Evolutionary conservation across 352 stramenopile species (phyloP), one percentile per base, ranked within the genome.

Genomic region (Pythium dissotocum): DNA sequence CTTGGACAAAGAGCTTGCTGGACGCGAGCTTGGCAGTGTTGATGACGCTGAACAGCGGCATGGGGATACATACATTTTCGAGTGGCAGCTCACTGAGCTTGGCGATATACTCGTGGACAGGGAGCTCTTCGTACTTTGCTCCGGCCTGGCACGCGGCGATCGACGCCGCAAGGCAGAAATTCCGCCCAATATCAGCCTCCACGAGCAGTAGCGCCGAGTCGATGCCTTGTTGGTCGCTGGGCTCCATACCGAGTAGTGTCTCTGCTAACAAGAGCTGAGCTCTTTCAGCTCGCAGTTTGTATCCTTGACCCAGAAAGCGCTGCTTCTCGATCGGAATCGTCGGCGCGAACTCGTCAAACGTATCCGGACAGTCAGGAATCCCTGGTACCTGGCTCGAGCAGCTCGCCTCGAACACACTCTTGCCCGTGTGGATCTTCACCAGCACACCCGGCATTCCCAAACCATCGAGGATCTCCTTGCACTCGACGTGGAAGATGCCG

Each of bases 41-140:
- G 38, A 91, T 61, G 24, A 94, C 58, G 42, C 82, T 92, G 18
- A 94, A 89, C 4, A 89, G 71, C 28, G 86, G 86, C 80, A 94
- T 90, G 4, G 86, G 84, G 0, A 91, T 35, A 33, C 82, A 88
- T 13, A 77, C 58, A 16, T 58, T 82, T 61, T 89, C 79, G 0
- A 76, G 32, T 1, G 75, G 72, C 13, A 82, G 60, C 40, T 88
- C 82, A 7, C 76, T 63, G 9, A 94, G 60, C 33, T 67, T 58
- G 2, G 82, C 80, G 28, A 92, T 73, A 54, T 90, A 83, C 28
- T 92, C 80, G 12, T 72, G 61, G 14, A 92, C 65, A 5, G 83
- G 69, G 13, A 81, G 33, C 40, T 92, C 84, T 0, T 71, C 68
- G 52, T 89, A 87, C 66, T 78, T 87, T 1, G 84, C 86, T 14